Conservation (phyloP, 345 rosid species). For the Hibiscus tridactylites region DNA sequence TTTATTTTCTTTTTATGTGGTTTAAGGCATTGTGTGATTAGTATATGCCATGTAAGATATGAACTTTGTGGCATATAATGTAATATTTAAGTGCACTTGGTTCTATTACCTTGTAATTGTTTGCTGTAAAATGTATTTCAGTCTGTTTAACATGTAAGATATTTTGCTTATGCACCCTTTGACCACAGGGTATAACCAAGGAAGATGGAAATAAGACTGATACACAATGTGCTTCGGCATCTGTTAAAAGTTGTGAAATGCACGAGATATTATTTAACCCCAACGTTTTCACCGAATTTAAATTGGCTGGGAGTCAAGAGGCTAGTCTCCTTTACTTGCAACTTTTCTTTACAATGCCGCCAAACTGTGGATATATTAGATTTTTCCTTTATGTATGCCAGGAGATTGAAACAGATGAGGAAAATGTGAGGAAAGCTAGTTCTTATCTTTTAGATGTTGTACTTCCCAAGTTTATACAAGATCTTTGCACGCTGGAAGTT, state of each 20-base stretch:
- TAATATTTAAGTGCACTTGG: too few relatives aligned
- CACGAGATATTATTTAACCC: constrained; percentile 75
- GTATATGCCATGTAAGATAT: not conserved
- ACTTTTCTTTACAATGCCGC: not conserved
- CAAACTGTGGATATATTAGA: not conserved
- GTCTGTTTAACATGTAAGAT: not conserved
- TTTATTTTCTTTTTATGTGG: not conserved
- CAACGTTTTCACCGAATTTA: constrained; percentile 87
- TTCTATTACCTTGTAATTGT: not conserved
- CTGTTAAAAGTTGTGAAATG: constrained; percentile 36
- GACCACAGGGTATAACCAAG: constrained; percentile 27
- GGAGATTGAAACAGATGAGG: constrained; percentile 83
- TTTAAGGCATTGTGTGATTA: not conserved
- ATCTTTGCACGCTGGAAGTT: constrained; percentile 94
- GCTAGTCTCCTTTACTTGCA: constrained; percentile 24
- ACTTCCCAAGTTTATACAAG: constrained; percentile 87
- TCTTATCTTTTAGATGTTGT: constrained; percentile 64
- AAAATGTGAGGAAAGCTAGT: constrained; percentile 81
- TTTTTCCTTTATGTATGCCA: constrained; percentile 19
- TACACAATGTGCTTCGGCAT: constrained; percentile 26
- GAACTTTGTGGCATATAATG: not conserved
- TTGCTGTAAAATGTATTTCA: not conserved
- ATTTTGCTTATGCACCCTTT: not conserved
- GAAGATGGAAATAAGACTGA: constrained; percentile 22
- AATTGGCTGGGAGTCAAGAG: constrained; percentile 77